phyloP scores from a whole-genome alignment of 2,329 filamentous ascomycete genomes.

The Xylariomycetidae sp. region DNA sequence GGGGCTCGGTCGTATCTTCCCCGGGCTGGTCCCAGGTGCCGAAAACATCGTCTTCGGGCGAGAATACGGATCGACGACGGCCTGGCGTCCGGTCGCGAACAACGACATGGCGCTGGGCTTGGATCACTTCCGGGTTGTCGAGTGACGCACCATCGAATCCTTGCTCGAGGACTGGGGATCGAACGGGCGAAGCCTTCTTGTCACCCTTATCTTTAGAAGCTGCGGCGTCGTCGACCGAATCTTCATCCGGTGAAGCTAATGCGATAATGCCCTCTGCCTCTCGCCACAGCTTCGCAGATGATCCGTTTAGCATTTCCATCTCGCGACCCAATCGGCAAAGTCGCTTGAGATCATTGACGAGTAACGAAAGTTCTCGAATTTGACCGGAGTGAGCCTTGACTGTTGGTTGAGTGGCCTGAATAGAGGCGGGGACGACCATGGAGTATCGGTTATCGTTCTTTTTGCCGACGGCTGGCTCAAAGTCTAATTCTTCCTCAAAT shows the following conservation, averaged over 20 bases:
- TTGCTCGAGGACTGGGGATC: slow-evolving; percentile 41
- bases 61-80: slow-evolving; percentile 58
- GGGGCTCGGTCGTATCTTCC: slow-evolving; percentile 29
- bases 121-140: slow-evolving; percentile 37
- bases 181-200: too few species aligned
- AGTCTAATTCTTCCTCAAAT: slow-evolving; percentile 48
- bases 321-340: slow-evolving; percentile 66
- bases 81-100: slow-evolving; percentile 49
- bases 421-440: slow-evolving; percentile 74
- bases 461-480: slow-evolving; percentile 32
- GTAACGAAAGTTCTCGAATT: slow-evolving; percentile 71
- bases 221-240: slow-evolving; percentile 32
- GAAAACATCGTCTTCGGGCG: slow-evolving; percentile 63
- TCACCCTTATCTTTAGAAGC: not conserved
- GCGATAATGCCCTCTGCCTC: slow-evolving; percentile 86
- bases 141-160: slow-evolving; percentile 43
- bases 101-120: slow-evolving; percentile 45
- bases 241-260: slow-evolving; percentile 67
- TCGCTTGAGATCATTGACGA: slow-evolving; percentile 80
- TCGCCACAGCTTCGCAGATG: slow-evolving; percentile 62
- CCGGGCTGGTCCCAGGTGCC: slow-evolving; percentile 44
- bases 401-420: slow-evolving; percentile 76
- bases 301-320: slow-evolving; percentile 59
- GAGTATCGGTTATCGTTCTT: slow-evolving; percentile 33
- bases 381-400: slow-evolving; percentile 82